A percentile compares a stretch with the other conserved stretches of the same genome.
These are phyloP conservation scores for Cytospora schulzeri DNA, from an alignment of 2,329 filamentous ascomycete genomes.

Conservation along the genomic window DNA sequence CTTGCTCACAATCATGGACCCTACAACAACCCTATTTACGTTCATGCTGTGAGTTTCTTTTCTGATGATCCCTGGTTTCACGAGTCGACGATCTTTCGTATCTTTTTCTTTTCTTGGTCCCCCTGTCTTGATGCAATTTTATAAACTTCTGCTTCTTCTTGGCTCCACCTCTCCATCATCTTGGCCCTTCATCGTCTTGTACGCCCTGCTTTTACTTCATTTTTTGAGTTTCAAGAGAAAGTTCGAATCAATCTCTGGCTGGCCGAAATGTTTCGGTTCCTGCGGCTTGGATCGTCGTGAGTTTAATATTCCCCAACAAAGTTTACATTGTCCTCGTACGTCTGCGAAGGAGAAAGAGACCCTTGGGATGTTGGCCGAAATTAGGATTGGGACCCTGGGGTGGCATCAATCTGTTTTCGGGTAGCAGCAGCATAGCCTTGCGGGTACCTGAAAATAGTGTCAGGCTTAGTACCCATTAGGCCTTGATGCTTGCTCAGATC, in stretches of 20 bases:
- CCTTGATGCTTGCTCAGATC: conserved; percentile 20
- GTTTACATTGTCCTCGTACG: conserved; percentile 1
- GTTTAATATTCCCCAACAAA: conserved; percentile 1
- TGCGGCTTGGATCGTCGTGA: conserved; percentile 23
- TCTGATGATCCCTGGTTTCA: conserved; percentile 31
- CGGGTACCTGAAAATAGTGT: conserved; percentile 26
- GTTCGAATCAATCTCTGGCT: conserved; percentile 7
- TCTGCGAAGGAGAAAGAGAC: conserved; percentile 8
- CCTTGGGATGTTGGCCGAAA: background rate
- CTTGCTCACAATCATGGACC: conserved; percentile 50
- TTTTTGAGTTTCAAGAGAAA: conserved; percentile 3
- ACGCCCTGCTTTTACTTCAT: conserved; percentile 18
- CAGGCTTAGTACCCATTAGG: conserved; percentile 22
- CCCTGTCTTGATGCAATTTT: conserved; percentile 21
- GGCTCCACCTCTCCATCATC: conserved; percentile 9
- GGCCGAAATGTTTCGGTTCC: conserved; percentile 22
- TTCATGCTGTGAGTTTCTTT: conserved; percentile 65
- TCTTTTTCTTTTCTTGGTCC: conserved; percentile 17
- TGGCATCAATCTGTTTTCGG: conserved; percentile 6
- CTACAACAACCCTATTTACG: conserved; percentile 66
- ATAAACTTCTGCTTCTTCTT: conserved; percentile 22
- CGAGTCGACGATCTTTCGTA: conserved; percentile 25
- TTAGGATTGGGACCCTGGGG: conserved; percentile 22
- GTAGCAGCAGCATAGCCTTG: conserved; percentile 23
- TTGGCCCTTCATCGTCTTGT: conserved; percentile 9